Evolutionary conservation across 768 basidiomycete genomes (phyloP).

Genomic region (Sarcomyxa edulis): DNA sequence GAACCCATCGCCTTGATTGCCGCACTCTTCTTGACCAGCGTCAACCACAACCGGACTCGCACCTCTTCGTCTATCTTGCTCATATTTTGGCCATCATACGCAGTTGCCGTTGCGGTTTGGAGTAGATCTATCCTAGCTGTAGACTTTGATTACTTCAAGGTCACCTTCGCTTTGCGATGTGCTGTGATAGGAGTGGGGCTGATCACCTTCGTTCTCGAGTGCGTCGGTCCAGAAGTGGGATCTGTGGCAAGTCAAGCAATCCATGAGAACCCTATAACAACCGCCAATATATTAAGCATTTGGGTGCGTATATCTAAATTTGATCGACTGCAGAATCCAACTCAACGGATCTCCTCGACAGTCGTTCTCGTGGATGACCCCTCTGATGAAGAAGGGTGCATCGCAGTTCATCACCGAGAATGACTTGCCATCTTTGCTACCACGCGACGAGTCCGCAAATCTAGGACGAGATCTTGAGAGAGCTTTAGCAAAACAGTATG

Average conservation of each 20-base stretch:
- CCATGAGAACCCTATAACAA: slow-evolving; percentile 65
- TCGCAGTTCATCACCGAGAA: slow-evolving; percentile 70
- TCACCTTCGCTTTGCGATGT: slow-evolving; percentile 41
- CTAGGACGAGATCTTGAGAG: slow-evolving; percentile 57
- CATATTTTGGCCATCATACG: slow-evolving; percentile 77
- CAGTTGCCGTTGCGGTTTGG: slow-evolving; percentile 45
- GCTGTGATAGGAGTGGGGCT: slow-evolving; percentile 39
- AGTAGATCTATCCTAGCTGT: slow-evolving; percentile 46
- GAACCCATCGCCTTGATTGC: slow-evolving; percentile 50
- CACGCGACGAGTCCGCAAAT: slow-evolving; percentile 62
- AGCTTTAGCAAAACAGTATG: slow-evolving; percentile 62
- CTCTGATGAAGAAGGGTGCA: slow-evolving; percentile 66
- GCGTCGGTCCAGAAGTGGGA: slow-evolving; percentile 56
- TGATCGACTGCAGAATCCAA: not conserved
- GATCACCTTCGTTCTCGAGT: slow-evolving; percentile 60
- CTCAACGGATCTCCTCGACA: slow-evolving; percentile 13
- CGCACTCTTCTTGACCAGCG: slow-evolving; percentile 47
- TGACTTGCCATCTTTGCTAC: slow-evolving; percentile 74
- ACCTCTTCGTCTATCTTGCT: slow-evolving; percentile 69
- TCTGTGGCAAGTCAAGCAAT: slow-evolving; percentile 25
- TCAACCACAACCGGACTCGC: slow-evolving; percentile 67
- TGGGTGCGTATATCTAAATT: slow-evolving; percentile 45
- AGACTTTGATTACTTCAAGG: slow-evolving; percentile 22
- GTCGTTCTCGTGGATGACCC: slow-evolving; percentile 86
- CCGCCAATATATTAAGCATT: slow-evolving; percentile 76